Conservation (phyloP, 805 yeast genomes). For the Zygosaccharomyces gambellarensis region DNA sequence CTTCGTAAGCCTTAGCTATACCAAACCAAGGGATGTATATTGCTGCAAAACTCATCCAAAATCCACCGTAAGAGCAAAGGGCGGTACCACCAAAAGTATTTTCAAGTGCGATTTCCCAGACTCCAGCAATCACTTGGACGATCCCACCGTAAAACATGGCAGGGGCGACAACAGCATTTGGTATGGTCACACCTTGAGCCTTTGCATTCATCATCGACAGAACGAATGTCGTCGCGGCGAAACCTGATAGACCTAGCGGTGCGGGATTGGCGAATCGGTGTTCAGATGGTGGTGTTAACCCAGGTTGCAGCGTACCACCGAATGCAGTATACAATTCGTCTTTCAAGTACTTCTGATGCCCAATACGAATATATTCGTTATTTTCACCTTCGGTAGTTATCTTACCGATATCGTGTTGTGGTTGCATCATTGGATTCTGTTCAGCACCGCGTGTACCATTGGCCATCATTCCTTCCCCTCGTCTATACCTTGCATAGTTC, state of each 20-base stretch:
- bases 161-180: conserved; percentile 49
- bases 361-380: conserved; percentile 62
- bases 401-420: conserved; percentile 13
- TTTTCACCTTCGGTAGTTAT: conserved; percentile 40
- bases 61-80: conserved; percentile 55
- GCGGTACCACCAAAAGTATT: conserved; percentile 66
- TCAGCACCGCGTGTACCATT: not conserved
- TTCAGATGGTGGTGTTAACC: conserved; percentile 47
- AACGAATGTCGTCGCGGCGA: conserved; percentile 56
- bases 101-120: conserved; percentile 56
- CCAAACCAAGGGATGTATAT: conserved; percentile 54
- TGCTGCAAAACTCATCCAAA: conserved; percentile 61
- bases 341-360: conserved; percentile 59
- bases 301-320: conserved; percentile 79
- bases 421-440: not conserved
- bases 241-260: conserved; percentile 54
- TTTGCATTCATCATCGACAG: conserved; percentile 48
- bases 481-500: not conserved
- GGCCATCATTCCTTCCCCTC: not conserved
- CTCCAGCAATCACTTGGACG: conserved; percentile 55
- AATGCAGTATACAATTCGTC: conserved; percentile 58
- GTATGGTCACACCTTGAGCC: conserved; percentile 46
- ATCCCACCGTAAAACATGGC: conserved; percentile 60
- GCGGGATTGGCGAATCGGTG: conserved; percentile 62
- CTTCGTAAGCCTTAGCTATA: conserved; percentile 46